Evolutionary conservation across 257 asterid genomes (phyloP).

Genomic region (Voacanga thouarsii): DNA sequence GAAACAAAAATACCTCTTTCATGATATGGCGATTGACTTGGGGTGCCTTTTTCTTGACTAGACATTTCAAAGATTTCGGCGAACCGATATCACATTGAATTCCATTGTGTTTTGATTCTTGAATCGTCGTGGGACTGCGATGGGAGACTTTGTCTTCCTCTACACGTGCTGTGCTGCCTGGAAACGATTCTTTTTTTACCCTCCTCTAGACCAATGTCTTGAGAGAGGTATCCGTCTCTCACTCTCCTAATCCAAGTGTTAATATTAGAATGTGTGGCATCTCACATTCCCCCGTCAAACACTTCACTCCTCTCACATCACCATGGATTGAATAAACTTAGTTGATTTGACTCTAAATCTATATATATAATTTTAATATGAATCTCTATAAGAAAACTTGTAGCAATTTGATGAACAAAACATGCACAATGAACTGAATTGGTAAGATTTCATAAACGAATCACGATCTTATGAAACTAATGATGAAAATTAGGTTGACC

Average conservation of each 20-base stretch:
- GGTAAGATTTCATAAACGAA: too few species aligned
- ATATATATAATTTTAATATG: too few species aligned
- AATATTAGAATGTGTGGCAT: background rate
- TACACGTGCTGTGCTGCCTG: background rate
- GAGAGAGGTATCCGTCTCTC: background rate
- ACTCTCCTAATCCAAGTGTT: background rate
- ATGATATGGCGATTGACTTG: constrained; percentile 1
- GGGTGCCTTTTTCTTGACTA: background rate
- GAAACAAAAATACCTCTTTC: background rate
- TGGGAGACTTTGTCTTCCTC: background rate
- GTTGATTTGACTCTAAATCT: too few species aligned
- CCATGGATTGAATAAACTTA: too few species aligned
- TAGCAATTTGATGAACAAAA: too few species aligned
- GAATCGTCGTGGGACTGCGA: too few species aligned
- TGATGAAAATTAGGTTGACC: too few species aligned
- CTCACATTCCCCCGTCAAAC: background rate
- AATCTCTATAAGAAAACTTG: too few species aligned
- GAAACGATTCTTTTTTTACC: background rate
- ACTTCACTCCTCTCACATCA: too few species aligned
- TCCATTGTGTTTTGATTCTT: too few species aligned
- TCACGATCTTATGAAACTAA: too few species aligned
- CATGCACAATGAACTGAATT: too few species aligned
- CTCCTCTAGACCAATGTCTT: background rate
- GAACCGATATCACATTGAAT: background rate
- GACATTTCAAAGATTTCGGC: constrained; percentile 19